These are phyloP conservation scores for Lipomyces kockii DNA, from an alignment of 805 yeast species.

Conservation along the genomic window DNA sequence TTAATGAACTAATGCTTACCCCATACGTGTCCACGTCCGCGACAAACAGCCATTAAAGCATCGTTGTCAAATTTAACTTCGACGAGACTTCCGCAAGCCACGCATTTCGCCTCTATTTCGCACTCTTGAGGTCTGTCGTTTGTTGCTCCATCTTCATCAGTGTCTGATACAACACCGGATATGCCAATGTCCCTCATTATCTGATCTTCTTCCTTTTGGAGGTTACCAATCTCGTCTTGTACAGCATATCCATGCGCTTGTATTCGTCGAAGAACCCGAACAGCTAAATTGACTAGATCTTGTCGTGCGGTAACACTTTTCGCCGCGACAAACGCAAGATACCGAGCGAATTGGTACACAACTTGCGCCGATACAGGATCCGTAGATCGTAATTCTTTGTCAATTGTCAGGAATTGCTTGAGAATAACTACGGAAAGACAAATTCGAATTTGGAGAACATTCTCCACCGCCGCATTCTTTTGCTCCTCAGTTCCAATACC, in stretches of 20 bases:
- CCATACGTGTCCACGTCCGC: slow-evolving; percentile 27
- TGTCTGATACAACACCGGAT: not conserved
- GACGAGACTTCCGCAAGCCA: slow-evolving; percentile 28
- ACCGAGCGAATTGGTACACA: slow-evolving; percentile 13
- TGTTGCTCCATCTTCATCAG: not conserved
- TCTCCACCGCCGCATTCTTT: not conserved
- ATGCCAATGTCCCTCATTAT: not conserved
- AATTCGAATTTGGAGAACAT: not conserved
- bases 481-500: not conserved
- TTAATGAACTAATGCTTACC: slow-evolving; percentile 7
- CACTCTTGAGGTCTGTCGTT: not conserved
- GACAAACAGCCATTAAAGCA: slow-evolving; percentile 14
- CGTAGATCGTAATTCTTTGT: not conserved
- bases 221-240: not conserved
- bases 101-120: slow-evolving; percentile 17
- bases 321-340: not conserved
- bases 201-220: not conserved
- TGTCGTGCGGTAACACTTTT: not conserved
- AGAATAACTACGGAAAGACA: not conserved
- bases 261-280: not conserved
- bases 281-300: not conserved
- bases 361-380: slow-evolving; percentile 8
- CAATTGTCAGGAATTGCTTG: not conserved
- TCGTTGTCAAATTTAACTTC: slow-evolving; percentile 11
- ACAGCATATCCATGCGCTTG: not conserved